Evolutionary conservation across 2,329 filamentous ascomycete species (phyloP).

Genomic region (Periconia macrospinosa): DNA sequence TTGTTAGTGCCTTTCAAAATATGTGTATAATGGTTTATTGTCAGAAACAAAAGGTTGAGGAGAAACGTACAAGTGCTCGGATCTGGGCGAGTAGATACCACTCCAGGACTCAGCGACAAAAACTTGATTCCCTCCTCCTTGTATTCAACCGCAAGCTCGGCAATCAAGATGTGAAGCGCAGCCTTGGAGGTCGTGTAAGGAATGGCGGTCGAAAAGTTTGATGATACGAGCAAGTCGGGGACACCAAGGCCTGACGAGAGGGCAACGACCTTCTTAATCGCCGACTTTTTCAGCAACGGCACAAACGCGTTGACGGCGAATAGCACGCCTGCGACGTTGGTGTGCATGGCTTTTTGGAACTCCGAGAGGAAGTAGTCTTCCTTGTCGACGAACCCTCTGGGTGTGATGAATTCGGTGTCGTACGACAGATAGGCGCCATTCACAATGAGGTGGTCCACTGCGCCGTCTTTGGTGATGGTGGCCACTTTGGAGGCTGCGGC

Average conservation of each 20-base stretch:
- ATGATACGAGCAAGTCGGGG: slow-evolving; percentile 22
- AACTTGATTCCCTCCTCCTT: slow-evolving; percentile 26
- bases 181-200: slow-evolving; percentile 46
- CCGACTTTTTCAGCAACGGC: slow-evolving; percentile 43
- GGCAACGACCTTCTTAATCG: slow-evolving; percentile 46
- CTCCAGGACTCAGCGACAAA: slow-evolving; percentile 21
- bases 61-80: not conserved
- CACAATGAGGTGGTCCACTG: slow-evolving; percentile 47
- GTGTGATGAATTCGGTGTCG: slow-evolving; percentile 11
- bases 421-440: slow-evolving; percentile 41
- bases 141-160: slow-evolving; percentile 44
- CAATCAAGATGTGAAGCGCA: slow-evolving; percentile 45
- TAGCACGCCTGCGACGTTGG: slow-evolving; percentile 36
- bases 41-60: not conserved
- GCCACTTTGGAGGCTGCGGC: slow-evolving; percentile 37
- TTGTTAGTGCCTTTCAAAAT: not conserved
- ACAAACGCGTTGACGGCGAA: slow-evolving; percentile 45
- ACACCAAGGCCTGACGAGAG: slow-evolving; percentile 45
- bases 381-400: slow-evolving; percentile 15
- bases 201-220: slow-evolving; percentile 23
- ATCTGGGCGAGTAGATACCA: slow-evolving; percentile 14
- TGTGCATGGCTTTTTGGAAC: slow-evolving; percentile 20
- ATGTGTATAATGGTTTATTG: too few relatives aligned
- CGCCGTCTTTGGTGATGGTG: slow-evolving; percentile 35
- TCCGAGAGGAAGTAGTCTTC: slow-evolving; percentile 9